A percentile compares a stretch with the other conserved stretches of the same genome.
phyloP scores from a whole-genome alignment of 1,139 yeast species.

The Geotrichum histeridarum region DNA sequence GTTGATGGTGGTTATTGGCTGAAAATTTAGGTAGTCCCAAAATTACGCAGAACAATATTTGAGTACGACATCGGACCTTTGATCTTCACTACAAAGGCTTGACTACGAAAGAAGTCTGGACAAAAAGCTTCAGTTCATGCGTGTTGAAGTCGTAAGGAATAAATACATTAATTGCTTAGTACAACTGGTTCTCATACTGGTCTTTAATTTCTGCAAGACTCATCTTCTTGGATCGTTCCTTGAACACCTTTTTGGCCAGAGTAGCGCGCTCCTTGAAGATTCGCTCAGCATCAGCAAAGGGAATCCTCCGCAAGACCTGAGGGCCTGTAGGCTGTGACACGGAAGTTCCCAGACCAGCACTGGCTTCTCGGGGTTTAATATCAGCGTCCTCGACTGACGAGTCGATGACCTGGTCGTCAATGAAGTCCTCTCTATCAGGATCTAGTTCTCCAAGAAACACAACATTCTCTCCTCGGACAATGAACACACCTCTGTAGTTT shows the following conservation, averaged over 20 bases:
- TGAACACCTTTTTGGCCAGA: constrained; percentile 3
- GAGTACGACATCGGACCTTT: too few relatives aligned
- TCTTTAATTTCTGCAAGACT: constrained; percentile 7
- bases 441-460: constrained; percentile 95
- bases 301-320: constrained; percentile 14
- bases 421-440: constrained; percentile 71
- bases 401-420: constrained; percentile 15
- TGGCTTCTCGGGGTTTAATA: not conserved
- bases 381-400: constrained; percentile 14
- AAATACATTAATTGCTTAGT: constrained; percentile 4
- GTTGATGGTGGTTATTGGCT: constrained; percentile 2
- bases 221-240: constrained; percentile 11
- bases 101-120: too few relatives aligned
- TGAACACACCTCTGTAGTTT: constrained; percentile 67
- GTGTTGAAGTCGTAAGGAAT: not conserved
- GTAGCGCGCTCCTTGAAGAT: constrained; percentile 11
- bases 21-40: constrained; percentile 1
- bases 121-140: too few relatives aligned
- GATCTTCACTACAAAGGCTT: too few relatives aligned
- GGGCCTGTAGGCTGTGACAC: not conserved
- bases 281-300: constrained; percentile 18
- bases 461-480: constrained; percentile 95
- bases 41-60: not conserved
- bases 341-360: not conserved
- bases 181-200: constrained; percentile 17